A percentile compares a stretch with the other conserved stretches of the same genome.
Conservation (phyloP, 2,329 filamentous ascomycete genomes). For the Leptosphaerulina australis region DNA sequence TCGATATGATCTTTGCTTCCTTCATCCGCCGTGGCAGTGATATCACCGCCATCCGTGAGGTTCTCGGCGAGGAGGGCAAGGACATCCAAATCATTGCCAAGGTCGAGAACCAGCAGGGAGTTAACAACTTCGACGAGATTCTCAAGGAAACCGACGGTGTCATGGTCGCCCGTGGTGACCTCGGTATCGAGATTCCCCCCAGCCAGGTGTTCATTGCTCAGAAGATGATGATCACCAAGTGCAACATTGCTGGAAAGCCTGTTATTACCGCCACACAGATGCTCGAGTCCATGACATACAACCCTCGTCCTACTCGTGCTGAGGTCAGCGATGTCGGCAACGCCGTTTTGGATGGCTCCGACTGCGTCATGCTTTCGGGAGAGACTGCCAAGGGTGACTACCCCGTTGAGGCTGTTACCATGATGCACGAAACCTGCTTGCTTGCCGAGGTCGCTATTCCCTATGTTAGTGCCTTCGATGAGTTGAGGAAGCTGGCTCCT, state of each 20-base stretch:
- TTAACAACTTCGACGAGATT: constrained; percentile 99
- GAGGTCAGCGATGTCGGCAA: constrained; percentile 99
- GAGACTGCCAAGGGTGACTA: constrained; percentile 99
- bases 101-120: constrained; percentile 99
- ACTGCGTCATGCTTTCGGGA: constrained; percentile 99
- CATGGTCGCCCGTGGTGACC: constrained; percentile 98
- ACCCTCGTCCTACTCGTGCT: constrained; percentile 94
- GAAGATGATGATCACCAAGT: constrained; percentile 99
- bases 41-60: constrained; percentile 87
- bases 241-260: constrained; percentile 98
- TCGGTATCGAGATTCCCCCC: constrained; percentile 98
- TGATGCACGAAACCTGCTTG: constrained; percentile 99
- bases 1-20: constrained; percentile 98
- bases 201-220: constrained; percentile 98
- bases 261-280: constrained; percentile 99
- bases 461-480: constrained; percentile 95
- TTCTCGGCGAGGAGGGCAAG: constrained; percentile 89
- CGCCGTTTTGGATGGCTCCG: constrained; percentile 93
- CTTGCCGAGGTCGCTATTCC: constrained; percentile 97
- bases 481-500: constrained; percentile 82
- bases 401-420: constrained; percentile 85
- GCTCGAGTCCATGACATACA: constrained; percentile 99
- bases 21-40: constrained; percentile 96
- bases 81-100: constrained; percentile 99
- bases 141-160: constrained; percentile 95